Conservation (phyloP, 2,329 filamentous ascomycete genomes). For the Diaporthe sp. region DNA sequence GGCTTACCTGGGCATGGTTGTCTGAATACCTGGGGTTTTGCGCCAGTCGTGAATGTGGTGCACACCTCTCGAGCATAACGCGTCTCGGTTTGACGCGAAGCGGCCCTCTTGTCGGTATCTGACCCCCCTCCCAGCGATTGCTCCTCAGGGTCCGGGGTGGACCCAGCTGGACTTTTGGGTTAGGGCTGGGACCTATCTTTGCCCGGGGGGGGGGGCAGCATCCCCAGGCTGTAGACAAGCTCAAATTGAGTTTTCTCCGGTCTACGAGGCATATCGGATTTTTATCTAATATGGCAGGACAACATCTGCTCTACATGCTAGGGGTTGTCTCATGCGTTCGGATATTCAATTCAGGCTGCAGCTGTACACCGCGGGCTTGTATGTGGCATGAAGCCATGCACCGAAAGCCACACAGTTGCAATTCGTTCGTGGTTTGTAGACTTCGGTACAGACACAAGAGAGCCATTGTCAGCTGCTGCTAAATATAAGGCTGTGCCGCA, state of each 20-base stretch:
- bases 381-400: background rate
- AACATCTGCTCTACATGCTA: background rate
- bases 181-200: background rate
- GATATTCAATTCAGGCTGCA: background rate
- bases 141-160: background rate
- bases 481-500: background rate
- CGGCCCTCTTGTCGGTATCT: background rate
- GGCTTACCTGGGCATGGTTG: constrained; percentile 53
- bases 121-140: background rate
- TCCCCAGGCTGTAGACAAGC: background rate
- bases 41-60: constrained; percentile 17
- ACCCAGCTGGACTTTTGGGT: too few relatives aligned
- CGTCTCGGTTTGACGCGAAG: constrained; percentile 32
- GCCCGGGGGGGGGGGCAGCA: background rate
- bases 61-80: background rate
- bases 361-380: background rate
- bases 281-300: background rate
- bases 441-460: background rate
- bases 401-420: background rate
- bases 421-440: background rate
- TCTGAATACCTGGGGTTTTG: constrained; percentile 24
- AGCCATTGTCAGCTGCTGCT: background rate
- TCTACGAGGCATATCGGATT: too few relatives aligned
- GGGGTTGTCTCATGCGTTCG: background rate
- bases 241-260: background rate